phyloP scores from a whole-genome alignment of 192 early-diverging fungal species.

The Backusella tuberculispora region DNA sequence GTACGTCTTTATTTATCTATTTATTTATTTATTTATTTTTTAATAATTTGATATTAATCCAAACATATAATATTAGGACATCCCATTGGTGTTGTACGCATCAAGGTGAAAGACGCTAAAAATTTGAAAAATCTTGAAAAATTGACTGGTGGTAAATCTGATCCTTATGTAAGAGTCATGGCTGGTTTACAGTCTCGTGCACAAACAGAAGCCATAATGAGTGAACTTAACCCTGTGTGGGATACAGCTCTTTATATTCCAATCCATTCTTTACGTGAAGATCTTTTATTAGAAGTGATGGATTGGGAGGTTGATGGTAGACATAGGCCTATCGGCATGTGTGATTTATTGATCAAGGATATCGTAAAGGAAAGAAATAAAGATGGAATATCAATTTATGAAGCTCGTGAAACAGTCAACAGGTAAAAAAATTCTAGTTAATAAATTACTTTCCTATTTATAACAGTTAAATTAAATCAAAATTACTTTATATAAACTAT shows the following conservation, averaged over 20 bases:
- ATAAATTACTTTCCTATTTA: too few relatives aligned
- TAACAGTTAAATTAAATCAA: too few relatives aligned
- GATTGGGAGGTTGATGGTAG: slow-evolving; percentile 87
- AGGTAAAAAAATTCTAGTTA: too few relatives aligned
- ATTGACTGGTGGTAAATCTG: slow-evolving; percentile 80
- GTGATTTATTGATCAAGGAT: slow-evolving; percentile 62
- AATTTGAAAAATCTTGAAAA: slow-evolving; percentile 87
- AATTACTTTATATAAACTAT: too few relatives aligned
- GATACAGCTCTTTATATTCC: slow-evolving; percentile 88
- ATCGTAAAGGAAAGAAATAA: slow-evolving; percentile 53
- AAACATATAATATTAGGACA: too few relatives aligned
- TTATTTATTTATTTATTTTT: not conserved
- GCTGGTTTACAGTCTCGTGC: slow-evolving; percentile 63
- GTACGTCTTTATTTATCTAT: too few relatives aligned
- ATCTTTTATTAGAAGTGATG: slow-evolving; percentile 76
- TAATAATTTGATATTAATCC: slow-evolving; percentile 3
- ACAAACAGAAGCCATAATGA: slow-evolving; percentile 77
- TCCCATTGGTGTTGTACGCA: slow-evolving; percentile 78
- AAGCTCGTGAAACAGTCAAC: too few relatives aligned
- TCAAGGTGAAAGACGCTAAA: slow-evolving; percentile 74
- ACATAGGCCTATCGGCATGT: slow-evolving; percentile 80
- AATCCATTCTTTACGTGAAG: slow-evolving; percentile 74
- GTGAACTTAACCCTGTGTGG: slow-evolving; percentile 88
- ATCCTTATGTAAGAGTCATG: slow-evolving; percentile 86
- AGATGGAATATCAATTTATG: slow-evolving; percentile 4